phyloP scores from a whole-genome alignment of 2,329 filamentous ascomycete genomes.

The Colletotrichum coccodes region DNA sequence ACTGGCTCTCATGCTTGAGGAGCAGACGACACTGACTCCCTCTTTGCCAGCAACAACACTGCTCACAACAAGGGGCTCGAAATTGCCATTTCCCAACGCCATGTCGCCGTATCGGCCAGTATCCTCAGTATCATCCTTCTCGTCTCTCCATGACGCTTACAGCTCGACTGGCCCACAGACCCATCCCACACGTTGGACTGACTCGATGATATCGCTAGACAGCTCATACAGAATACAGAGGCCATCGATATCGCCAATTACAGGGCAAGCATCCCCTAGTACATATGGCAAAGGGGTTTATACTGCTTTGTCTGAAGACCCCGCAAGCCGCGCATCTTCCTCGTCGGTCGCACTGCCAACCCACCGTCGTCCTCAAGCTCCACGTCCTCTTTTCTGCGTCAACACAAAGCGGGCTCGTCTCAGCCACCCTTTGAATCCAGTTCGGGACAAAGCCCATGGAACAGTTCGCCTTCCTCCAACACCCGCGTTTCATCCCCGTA shows the following conservation, averaged over 20 bases:
- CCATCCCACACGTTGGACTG: too few species aligned
- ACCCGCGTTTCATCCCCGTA: not conserved
- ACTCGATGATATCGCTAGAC: not conserved
- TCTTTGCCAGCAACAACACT: not conserved
- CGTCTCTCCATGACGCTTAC: not conserved
- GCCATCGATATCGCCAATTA: too few species aligned
- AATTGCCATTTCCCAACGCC: not conserved
- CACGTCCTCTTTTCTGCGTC: not conserved
- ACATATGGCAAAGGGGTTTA: too few species aligned
- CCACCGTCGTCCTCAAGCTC: not conserved
- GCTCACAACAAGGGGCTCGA: not conserved
- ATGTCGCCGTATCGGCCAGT: not conserved
- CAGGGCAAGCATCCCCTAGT: too few species aligned
- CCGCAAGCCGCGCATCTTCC: not conserved
- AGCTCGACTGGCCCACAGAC: not conserved
- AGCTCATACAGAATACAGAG: not conserved
- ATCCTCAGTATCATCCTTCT: not conserved
- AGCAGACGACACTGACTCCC: not conserved
- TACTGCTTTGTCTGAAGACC: not conserved
- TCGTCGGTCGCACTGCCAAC: too few species aligned
- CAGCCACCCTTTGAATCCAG: not conserved
- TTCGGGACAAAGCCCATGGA: not conserved
- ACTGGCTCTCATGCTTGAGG: not conserved
- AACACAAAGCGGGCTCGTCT: not conserved
- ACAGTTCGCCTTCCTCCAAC: not conserved